These are phyloP conservation scores for Ilyonectria sp. DNA, from an alignment of 2,329 filamentous ascomycete species.

Conservation along the genomic window DNA sequence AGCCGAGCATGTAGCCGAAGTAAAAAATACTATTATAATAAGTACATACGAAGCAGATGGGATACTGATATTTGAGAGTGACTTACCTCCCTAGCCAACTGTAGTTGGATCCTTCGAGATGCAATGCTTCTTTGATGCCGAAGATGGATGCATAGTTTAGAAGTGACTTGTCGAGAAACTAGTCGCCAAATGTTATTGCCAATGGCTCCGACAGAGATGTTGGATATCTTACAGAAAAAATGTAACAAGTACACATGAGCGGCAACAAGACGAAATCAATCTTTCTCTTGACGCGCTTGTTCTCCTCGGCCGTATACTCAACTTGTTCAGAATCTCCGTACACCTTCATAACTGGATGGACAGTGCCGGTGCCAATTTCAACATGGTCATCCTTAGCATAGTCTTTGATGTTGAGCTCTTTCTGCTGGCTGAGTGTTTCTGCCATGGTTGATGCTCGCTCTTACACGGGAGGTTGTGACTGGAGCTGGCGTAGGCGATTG, in stretches of 20 bases:
- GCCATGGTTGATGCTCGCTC: no score
- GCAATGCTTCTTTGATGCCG: conserved; percentile 21
- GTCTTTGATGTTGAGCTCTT: no score
- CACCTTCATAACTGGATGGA: conserved; percentile 2
- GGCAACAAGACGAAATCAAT: conserved; percentile 22
- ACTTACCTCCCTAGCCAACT: conserved; percentile 25
- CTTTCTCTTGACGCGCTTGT: conserved; percentile 16
- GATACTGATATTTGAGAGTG: neutral
- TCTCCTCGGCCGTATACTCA: conserved; percentile 1
- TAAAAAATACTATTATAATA: conserved; percentile 16
- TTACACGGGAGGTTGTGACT: no score
- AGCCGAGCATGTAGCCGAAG: conserved; percentile 24
- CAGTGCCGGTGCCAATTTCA: neutral
- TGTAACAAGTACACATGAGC: conserved; percentile 20
- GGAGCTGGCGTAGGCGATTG: no score
- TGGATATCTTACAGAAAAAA: conserved; percentile 11
- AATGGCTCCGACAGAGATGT: neutral
- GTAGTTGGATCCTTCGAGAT: conserved; percentile 21
- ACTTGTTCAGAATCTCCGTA: conserved; percentile 17
- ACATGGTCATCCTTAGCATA: neutral
- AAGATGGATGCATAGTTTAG: conserved; percentile 25
- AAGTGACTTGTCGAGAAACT: conserved; percentile 24
- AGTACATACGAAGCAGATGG: neutral
- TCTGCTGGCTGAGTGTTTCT: no score
- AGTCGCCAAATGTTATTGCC: neutral